Percentiles rank a stretch among this genome's conserved stretches.
These are phyloP conservation scores for Lithospermum erythrorhizon DNA, from an alignment of 257 asterid genomes.

Conservation along the genomic window DNA sequence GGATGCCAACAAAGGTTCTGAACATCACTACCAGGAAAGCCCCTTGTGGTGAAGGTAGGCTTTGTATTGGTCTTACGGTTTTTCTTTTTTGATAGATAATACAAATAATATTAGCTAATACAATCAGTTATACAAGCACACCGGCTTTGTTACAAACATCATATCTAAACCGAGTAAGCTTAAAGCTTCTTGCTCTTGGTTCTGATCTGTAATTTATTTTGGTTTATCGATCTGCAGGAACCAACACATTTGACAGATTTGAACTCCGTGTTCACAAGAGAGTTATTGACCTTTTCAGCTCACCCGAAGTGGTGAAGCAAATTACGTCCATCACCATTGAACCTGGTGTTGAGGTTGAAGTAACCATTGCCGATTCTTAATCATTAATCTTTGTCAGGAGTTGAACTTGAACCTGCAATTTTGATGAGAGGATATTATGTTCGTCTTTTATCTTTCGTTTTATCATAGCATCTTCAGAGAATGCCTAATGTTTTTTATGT, in stretches of 20 bases:
- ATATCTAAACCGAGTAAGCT: no score
- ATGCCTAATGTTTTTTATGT: background rate
- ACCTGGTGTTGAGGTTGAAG: slow-evolving; percentile 50
- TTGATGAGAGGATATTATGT: background rate
- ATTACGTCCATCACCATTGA: slow-evolving; percentile 41
- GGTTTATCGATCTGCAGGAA: slow-evolving; percentile 14
- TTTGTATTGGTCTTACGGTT: background rate
- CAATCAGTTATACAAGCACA: no score
- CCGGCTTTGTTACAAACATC: no score
- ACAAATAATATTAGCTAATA: no score
- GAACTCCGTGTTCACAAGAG: slow-evolving; percentile 48
- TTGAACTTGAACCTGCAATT: background rate
- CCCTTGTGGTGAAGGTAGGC: slow-evolving; percentile 77
- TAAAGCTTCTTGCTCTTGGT: background rate
- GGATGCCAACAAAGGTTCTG: slow-evolving; percentile 80
- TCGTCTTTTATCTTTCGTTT: no score
- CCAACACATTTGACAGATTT: slow-evolving; percentile 43
- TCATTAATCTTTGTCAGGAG: background rate
- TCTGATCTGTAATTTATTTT: background rate
- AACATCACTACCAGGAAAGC: slow-evolving; percentile 65
- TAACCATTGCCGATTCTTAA: slow-evolving; percentile 37
- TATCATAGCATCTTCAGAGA: background rate
- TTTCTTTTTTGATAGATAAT: background rate
- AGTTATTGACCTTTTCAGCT: slow-evolving; percentile 42
- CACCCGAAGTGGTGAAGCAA: slow-evolving; percentile 40